Percentiles rank a stretch among this genome's conserved stretches.
Evolutionary conservation across 371 early-diverging fungal genomes (phyloP).

Genomic region (Chytridium lagenaria): DNA sequence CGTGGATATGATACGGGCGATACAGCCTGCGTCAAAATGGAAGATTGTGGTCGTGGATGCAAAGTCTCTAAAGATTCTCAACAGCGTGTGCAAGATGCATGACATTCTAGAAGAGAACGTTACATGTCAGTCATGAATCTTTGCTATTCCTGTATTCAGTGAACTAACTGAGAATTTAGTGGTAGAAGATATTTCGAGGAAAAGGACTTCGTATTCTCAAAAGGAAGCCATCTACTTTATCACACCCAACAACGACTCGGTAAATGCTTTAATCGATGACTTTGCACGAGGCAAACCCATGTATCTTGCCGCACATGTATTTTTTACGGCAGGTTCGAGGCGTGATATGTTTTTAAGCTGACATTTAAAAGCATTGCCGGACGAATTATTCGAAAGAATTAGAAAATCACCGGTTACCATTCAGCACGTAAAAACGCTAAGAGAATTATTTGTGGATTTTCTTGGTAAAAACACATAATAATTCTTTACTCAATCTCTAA

Average conservation of each 20-base stretch:
- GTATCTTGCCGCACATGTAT: conserved; percentile 58
- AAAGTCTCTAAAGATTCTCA: conserved; percentile 81
- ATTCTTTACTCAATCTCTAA: not conserved
- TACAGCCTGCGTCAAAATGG: conserved; percentile 63
- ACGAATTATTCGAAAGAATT: conserved; percentile 50
- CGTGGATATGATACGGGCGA: conserved; percentile 60
- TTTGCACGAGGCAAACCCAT: conserved; percentile 59
- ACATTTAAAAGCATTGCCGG: conserved; percentile 42
- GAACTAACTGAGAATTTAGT: conserved; percentile 37
- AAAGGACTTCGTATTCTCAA: conserved; percentile 83
- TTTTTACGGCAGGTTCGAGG: conserved; percentile 47
- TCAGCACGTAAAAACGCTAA: conserved; percentile 42
- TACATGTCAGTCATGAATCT: conserved; percentile 81
- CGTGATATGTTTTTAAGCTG: not conserved
- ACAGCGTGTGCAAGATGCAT: conserved; percentile 86
- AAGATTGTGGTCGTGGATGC: conserved; percentile 92
- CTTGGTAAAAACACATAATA: conserved; percentile 37
- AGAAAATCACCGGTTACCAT: conserved; percentile 38
- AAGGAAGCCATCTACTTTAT: conserved; percentile 94
- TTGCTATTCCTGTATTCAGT: not conserved
- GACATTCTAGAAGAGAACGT: conserved; percentile 95
- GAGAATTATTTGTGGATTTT: conserved; percentile 58
- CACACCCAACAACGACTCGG: conserved; percentile 79
- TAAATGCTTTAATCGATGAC: conserved; percentile 82
- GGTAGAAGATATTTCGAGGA: conserved; percentile 82